Conservation (phyloP, 371 early-diverging fungal species). For the Actinomortierella wolfii region DNA sequence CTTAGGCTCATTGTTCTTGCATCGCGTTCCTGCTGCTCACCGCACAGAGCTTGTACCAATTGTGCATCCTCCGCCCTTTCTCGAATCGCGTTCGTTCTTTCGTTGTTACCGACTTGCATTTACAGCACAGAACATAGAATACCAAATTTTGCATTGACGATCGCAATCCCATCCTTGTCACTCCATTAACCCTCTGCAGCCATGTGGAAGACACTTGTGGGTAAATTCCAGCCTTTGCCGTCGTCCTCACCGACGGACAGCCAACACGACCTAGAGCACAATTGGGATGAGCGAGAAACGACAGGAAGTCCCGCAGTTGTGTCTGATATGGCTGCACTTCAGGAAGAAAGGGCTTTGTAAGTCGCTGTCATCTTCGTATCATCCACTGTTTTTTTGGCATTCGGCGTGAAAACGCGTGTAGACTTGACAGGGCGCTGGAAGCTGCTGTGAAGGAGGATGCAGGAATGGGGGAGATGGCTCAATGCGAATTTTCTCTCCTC, state of each 20-base stretch:
- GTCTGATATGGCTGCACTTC: slow-evolving; percentile 34
- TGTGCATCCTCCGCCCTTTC: too few species aligned
- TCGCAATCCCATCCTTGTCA: neutral
- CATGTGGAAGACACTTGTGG: slow-evolving; percentile 47
- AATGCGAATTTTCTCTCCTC: too few species aligned
- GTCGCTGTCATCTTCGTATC: neutral
- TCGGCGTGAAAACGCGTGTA: too few species aligned
- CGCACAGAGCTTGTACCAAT: too few species aligned
- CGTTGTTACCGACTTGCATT: neutral
- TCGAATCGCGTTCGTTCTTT: too few species aligned
- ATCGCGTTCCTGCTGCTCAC: too few species aligned
- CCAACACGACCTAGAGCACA: slow-evolving; percentile 37
- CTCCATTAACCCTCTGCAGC: neutral
- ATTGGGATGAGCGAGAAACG: slow-evolving; percentile 45
- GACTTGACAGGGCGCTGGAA: too few species aligned
- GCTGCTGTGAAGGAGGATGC: too few species aligned
- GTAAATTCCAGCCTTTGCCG: slow-evolving; percentile 45
- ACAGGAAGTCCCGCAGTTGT: slow-evolving; percentile 24
- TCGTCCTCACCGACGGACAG: slow-evolving; percentile 29
- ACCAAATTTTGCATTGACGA: too few species aligned
- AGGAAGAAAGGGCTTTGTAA: slow-evolving; percentile 32
- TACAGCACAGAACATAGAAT: slow-evolving; percentile 1
- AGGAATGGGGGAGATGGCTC: too few species aligned
- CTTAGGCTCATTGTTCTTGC: too few species aligned
- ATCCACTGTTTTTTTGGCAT: neutral